These are phyloP conservation scores for Lecanicillium sp. DNA, from an alignment of 2,329 filamentous ascomycete species.

Conservation along the genomic window DNA sequence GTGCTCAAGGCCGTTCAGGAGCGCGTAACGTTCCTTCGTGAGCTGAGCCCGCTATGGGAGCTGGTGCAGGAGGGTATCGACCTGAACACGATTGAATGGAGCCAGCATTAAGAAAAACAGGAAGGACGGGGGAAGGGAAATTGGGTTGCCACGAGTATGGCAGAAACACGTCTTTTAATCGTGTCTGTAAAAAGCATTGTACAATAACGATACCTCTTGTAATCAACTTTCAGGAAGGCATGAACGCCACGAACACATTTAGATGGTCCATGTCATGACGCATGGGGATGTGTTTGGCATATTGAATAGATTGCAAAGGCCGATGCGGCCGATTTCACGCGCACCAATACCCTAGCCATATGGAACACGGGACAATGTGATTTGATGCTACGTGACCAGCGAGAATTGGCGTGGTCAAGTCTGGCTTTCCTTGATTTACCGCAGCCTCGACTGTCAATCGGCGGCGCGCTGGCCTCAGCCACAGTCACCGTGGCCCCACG, in stretches of 20 bases:
- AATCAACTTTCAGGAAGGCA: conserved; percentile 11
- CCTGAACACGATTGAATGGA: conserved; percentile 96
- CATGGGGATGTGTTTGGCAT: neutral
- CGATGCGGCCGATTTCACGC: neutral
- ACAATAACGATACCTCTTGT: conserved; percentile 20
- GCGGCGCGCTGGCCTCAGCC: neutral
- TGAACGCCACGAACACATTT: neutral
- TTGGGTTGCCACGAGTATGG: neutral
- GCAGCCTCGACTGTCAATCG: neutral
- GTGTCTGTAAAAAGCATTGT: conserved; percentile 24
- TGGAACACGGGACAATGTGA: neutral
- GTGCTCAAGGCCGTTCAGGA: conserved; percentile 90
- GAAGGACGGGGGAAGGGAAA: conserved; percentile 1
- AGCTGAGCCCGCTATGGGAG: conserved; percentile 95
- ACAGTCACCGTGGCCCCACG: too few relatives aligned
- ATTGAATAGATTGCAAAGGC: neutral
- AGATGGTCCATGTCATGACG: neutral
- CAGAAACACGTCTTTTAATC: conserved; percentile 24
- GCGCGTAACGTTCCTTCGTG: conserved; percentile 84
- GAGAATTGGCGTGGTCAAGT: neutral
- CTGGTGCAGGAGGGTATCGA: conserved; percentile 95
- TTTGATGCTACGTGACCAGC: neutral
- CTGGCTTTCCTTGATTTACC: conserved; percentile 6
- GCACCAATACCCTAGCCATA: conserved; percentile 3
- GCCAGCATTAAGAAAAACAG: conserved; percentile 64